A percentile compares a stretch with the other conserved stretches of the same genome.
phyloP scores from a whole-genome alignment of 2,329 filamentous ascomycete species.

The Dothideomycetes sp. region DNA sequence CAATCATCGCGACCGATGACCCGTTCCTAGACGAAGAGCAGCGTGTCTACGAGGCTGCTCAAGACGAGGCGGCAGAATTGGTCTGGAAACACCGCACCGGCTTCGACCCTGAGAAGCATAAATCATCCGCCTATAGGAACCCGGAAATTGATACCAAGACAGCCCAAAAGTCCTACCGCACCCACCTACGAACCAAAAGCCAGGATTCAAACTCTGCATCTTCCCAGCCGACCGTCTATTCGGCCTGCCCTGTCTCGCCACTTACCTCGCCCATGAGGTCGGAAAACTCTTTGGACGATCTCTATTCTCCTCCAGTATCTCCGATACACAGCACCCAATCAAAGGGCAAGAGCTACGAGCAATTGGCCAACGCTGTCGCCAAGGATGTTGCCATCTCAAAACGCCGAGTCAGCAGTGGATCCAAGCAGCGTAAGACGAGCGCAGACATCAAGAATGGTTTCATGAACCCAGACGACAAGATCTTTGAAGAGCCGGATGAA shows the following conservation, averaged over 20 bases:
- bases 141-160: constrained; percentile 25
- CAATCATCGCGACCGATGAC: constrained; percentile 64
- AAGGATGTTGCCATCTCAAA: constrained; percentile 27
- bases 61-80: constrained; percentile 68
- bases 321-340: constrained; percentile 5
- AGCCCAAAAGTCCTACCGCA: constrained; percentile 46
- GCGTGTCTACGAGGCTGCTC: constrained; percentile 59
- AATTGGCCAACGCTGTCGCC: constrained; percentile 26
- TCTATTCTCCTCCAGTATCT: background rate
- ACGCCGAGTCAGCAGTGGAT: constrained; percentile 52
- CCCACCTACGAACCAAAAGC: constrained; percentile 48
- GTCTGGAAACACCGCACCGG: constrained; percentile 70
- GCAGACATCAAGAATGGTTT: constrained; percentile 59
- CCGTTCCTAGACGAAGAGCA: constrained; percentile 58
- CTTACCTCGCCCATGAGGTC: background rate
- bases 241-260: background rate
- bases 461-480: constrained; percentile 61
- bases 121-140: constrained; percentile 31
- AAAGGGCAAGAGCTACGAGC: constrained; percentile 28
- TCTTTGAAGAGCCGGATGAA: constrained; percentile 75
- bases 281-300: background rate
- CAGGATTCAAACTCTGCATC: constrained; percentile 11
- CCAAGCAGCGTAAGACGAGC: constrained; percentile 57
- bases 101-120: constrained; percentile 52
- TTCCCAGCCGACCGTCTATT: constrained; percentile 3